Percentiles rank a stretch among this genome's conserved stretches.
Evolutionary conservation across 169 alveolate species (phyloP).

Genomic region (Cryptosporidium sp.): DNA sequence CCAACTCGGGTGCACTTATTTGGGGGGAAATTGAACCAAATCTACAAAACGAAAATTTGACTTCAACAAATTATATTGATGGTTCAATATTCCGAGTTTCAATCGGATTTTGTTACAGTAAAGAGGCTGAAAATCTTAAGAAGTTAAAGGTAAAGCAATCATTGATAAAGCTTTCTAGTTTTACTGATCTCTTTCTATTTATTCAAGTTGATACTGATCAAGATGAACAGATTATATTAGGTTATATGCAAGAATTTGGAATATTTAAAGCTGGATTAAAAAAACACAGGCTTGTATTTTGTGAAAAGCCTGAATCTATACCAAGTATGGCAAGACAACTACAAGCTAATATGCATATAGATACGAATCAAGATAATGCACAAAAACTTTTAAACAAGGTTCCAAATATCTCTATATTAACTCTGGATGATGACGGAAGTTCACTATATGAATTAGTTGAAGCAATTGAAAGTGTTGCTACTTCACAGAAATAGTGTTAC

Average conservation of each 20-base stretch:
- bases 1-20: background rate
- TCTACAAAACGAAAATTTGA: background rate
- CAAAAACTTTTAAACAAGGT: slow-evolving; percentile 26
- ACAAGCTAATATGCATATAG: slow-evolving; percentile 69
- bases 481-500: background rate
- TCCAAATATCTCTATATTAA: slow-evolving; percentile 24
- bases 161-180: background rate
- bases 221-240: slow-evolving; percentile 19
- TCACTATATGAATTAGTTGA: slow-evolving; percentile 16
- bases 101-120: slow-evolving; percentile 31
- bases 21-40: background rate
- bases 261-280: slow-evolving; percentile 47
- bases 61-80: background rate
- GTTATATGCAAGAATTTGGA: slow-evolving; percentile 5
- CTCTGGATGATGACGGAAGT: slow-evolving; percentile 5
- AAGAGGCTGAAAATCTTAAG: slow-evolving; percentile 3
- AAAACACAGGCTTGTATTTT: slow-evolving; percentile 41
- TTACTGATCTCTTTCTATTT: slow-evolving; percentile 36
- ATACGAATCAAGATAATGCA: slow-evolving; percentile 23
- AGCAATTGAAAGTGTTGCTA: slow-evolving; percentile 3
- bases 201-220: slow-evolving; percentile 42
- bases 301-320: slow-evolving; percentile 43
- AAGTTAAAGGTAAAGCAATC: background rate
- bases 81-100: slow-evolving; percentile 11
- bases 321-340: slow-evolving; percentile 62